Evolutionary conservation across 1,139 yeast species (phyloP), one percentile per base, ranked within the genome.

Genomic region (Lodderomyces metapsilosis): DNA sequence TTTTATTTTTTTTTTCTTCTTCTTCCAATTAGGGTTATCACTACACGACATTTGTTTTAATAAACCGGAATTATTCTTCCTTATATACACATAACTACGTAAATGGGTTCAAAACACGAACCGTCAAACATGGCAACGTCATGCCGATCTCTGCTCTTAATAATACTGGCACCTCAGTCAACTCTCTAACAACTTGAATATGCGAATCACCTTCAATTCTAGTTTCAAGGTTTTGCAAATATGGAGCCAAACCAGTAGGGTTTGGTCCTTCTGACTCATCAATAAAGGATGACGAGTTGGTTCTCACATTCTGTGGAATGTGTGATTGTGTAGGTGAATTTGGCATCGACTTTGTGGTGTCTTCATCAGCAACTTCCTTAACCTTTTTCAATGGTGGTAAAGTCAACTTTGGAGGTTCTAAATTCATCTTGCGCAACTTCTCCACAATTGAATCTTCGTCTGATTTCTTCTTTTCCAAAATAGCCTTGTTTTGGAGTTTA

Each of bases 61-160:
- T 17, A 32, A 22, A 28, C 23, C 17, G 25, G 31, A 37, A 30
- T 34, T 34, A 13, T 15, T 23, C 15, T n/a, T 22, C 12, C n/a
- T 22, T 21, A 23, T 34, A 24, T 28, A 28, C 15, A 28, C 32
- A 28, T 23, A 34, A 25, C 38, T 36, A 30, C 40, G 68, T 61
- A 62, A 89, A 92, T 28, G 98, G 98, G 56, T 92, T 92, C 56
- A 91, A 72, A n/a, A 92, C 85, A 56, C 96, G 80, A 10, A 92
- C 96, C 3, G 97, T 88, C 57, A 92, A 75, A 61, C 98, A 91
- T 12, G 98, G 98, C 45, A 92, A 74, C 1, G 95, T 89, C 91
- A 88, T 88, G 40, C 96, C 97, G 42, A 89, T 80, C 61, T 91
- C 98, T 0, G 97, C 95, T 52, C 97, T 76, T 48, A 92, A 71